Evolutionary conservation across 768 basidiomycete species (phyloP), one percentile per base, ranked within the genome.

Genomic region (Phaeolepiota aurea): DNA sequence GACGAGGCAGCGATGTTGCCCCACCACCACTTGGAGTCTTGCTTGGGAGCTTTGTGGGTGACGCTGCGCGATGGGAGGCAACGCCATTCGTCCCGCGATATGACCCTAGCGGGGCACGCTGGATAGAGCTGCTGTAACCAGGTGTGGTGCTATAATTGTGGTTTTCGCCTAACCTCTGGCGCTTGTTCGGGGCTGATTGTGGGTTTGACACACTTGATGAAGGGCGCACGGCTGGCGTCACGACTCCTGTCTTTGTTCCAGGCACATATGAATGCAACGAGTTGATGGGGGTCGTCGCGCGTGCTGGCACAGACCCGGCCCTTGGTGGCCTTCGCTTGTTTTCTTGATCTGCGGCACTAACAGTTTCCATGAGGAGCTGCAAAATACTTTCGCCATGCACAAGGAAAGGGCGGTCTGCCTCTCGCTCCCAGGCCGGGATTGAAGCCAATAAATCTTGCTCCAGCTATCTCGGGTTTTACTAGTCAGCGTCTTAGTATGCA

Each of bases 401-500:
- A 39, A 87, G 70, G 72, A 98, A 97, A 1, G 78, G 70, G 12
- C 77, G 71, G 0, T 76, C 75, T 19, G 80, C 67, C 46, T 77
- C 72, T 33, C 79, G 70, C 60, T 99, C 96, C 94, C 94, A 99
- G 13, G 70, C 62, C 2, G 91, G 87, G 40, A 98, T 79, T 0
- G 77, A 70, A 1, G 66, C 57, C 3, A 94, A 63, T 2, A 99
- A 71, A 45, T 97, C 91, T 55, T 82, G 79, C 62, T 97, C 92
- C 44, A 97, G 73, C 93, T 97, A 18, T 40, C 13, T 40, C 3
- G 11, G 30, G 43, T 19, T 12, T 28, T 7, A 10, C 23, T 32
- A 43, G 20, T n/a, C n/a, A n/a, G n/a, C n/a, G n/a, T n/a, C n/a
- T n/a, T n/a, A n/a, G n/a, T n/a, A n/a, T n/a, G n/a, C n/a, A n/a